Evolutionary conservation across 202 grass and related monocot species (phyloP), one percentile per base, ranked within the genome.

Genomic region (Schoenoplectus tabernaemontani): DNA sequence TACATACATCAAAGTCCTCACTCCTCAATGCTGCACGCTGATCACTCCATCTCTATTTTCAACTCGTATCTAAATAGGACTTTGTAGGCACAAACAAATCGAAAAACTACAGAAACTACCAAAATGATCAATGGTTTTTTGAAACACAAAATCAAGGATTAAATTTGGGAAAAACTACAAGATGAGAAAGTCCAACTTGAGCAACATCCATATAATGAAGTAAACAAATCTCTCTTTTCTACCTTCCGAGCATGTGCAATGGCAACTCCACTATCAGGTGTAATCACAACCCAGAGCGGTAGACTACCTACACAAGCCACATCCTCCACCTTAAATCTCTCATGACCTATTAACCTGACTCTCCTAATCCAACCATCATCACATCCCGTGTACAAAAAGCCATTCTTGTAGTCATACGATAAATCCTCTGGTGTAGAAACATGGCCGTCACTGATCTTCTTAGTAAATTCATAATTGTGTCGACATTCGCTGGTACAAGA

Each of bases 291-390:
- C 28, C 93, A 85, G n/a, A 87, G 74, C 10, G 93, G 90, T n/a
- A 87, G 85, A 11, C 93, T 90, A 17, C 88, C 86, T 57, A 84
- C 73, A 4, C 30, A 83, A 36, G 8, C 88, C 86, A 88, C 92
- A 34, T 93, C 88, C 57, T 97, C 88, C 12, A 91, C 84, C 42
- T 81, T 56, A 38, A 38, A 38, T 57, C 53, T 76, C 7, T 47
- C 30, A 32, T 86, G 83, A 2, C 72, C 83, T 47, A 26, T 75
- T 1, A 89, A 79, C 61, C 78, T 84, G 1, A 97, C 81, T 64
- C 88, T 66, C 57, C 86, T 43, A 16, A 93, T 88, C 93, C 93
- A 97, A 67, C 90, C 90, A 66, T 97, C 90, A 30, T 20, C 8
- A 78, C 90, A 96, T 3, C 90, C 86, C 0, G 88, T 93, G 83